phyloP scores from a whole-genome alignment of 331 rosid genomes.

The Acacia pycnantha region DNA sequence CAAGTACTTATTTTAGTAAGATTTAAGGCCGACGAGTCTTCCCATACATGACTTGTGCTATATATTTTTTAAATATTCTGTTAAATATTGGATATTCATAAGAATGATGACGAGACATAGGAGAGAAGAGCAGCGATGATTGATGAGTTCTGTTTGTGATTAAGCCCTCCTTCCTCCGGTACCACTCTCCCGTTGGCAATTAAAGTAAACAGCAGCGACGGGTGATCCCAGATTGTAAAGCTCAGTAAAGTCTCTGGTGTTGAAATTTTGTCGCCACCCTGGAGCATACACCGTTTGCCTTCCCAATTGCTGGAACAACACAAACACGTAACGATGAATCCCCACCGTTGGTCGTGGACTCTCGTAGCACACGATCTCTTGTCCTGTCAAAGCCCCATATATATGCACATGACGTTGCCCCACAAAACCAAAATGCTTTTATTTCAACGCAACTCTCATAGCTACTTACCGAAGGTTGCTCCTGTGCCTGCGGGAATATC shows the following conservation, averaged over 20 bases:
- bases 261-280: conserved; percentile 3
- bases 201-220: conserved; percentile 23
- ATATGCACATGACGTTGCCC: too few relatives aligned
- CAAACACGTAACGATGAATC: conserved; percentile 21
- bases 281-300: conserved; percentile 32
- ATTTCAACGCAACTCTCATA: too few relatives aligned
- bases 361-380: conserved; percentile 25
- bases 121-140: too few relatives aligned
- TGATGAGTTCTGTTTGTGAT: too few relatives aligned
- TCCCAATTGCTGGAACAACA: not conserved
- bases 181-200: not conserved
- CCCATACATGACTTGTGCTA: not conserved
- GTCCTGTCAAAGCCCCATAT: not conserved
- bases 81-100: not conserved
- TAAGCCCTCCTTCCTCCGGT: too few relatives aligned
- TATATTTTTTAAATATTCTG: not conserved
- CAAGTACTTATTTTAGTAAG: not conserved
- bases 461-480: too few relatives aligned
- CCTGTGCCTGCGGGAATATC: too few relatives aligned
- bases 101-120: not conserved
- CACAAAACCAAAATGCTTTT: too few relatives aligned
- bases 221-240: conserved; percentile 34
- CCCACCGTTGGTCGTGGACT: conserved; percentile 22
- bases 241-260: not conserved
- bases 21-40: not conserved